Base-by-base conservation (phyloP, 371 early-diverging fungal genomes). In the Gilbertella persicaria region DNA sequence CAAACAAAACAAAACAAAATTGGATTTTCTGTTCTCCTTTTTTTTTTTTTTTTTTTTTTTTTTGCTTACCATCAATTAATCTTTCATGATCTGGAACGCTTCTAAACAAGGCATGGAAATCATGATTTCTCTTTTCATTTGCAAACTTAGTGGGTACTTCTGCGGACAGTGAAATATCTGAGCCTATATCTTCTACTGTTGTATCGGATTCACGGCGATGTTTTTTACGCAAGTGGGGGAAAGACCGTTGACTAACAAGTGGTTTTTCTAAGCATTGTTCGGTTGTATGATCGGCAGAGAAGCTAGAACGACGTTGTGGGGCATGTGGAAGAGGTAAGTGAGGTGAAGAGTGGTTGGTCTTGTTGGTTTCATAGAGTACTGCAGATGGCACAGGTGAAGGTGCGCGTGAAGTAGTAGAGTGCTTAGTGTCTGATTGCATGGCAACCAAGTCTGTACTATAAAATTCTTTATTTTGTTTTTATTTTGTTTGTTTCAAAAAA, bases 51-150 rank as follows among this genome's bases (percentile, higher is more conserved):
- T n/a, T 33, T 40, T n/a, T 45, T 17, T 19, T 45, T 30, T 23
- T 5, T 5, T 8, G 23, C 13, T 20, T 70, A 78, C 79, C 80
- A 61, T 82, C 82, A 43, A 85, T 77, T 50, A 85, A 49, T 37
- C 53, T 67, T 37, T 82, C 85, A 3, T 73, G 66, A 33, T 77
- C 76, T 25, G 83, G 85, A 7, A 85, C 69, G 46, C 73, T 76
- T 23, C 75, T 56, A 54, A 85, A 85, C 25, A 82, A 55, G 5
- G 69, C 39, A 53, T 85, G 85, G 46, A 82, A 83, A 29, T 83
- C 85, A n/a, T 54, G 53, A 44, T 76, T 74, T 36, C 74, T 56
- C 46, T 71, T 71, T 25, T 71, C 65, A 41, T 66, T 76, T 14
- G 74, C 69, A 33, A 38, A 38, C 24, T 20, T 19, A 17, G 16